These are phyloP conservation scores for Pisolithus thermaeus DNA, from an alignment of 1,284 basidiomycete species.

Conservation along the genomic window DNA sequence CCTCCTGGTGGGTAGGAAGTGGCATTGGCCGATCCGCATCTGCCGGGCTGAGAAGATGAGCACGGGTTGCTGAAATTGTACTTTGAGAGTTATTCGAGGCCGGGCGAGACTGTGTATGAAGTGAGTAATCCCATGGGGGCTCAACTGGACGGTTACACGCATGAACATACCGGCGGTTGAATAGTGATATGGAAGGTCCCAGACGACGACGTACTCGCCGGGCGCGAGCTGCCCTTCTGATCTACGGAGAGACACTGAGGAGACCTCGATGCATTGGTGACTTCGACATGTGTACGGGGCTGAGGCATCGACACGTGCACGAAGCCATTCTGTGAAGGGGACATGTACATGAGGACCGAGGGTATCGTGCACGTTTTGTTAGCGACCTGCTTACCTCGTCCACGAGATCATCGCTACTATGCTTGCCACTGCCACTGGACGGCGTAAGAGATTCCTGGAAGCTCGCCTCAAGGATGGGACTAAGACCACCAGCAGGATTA, in stretches of 20 bases:
- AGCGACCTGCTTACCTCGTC: slow-evolving; percentile 23
- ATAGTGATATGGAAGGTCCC: slow-evolving; percentile 29
- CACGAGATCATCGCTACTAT: slow-evolving; percentile 21
- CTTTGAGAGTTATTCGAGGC: slow-evolving; percentile 24
- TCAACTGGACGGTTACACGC: neutral
- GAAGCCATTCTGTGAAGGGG: slow-evolving; percentile 21
- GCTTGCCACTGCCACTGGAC: slow-evolving; percentile 9
- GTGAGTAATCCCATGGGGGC: slow-evolving; percentile 3
- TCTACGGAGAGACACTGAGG: slow-evolving; percentile 20
- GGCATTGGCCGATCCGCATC: slow-evolving; percentile 29
- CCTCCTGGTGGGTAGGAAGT: slow-evolving; percentile 15
- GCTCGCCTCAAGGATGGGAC: slow-evolving; percentile 25
- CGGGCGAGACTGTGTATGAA: slow-evolving; percentile 21
- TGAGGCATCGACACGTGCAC: slow-evolving; percentile 31
- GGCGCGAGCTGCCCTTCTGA: slow-evolving; percentile 16
- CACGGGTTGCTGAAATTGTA: slow-evolving; percentile 19
- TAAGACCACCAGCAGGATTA: slow-evolving; percentile 19
- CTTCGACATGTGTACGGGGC: slow-evolving; percentile 21
- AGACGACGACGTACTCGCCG: slow-evolving; percentile 25
- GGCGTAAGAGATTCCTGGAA: slow-evolving; percentile 20
- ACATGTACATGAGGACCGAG: slow-evolving; percentile 4
- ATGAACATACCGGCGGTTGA: slow-evolving; percentile 25
- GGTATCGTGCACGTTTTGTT: neutral
- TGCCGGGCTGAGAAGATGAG: slow-evolving; percentile 27
- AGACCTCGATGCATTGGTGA: slow-evolving; percentile 16